Percentiles rank a stretch among this genome's conserved stretches.
These are phyloP conservation scores for Saccharum spontaneum DNA, from an alignment of 176 grass and related monocot genomes.

Conservation along the genomic window DNA sequence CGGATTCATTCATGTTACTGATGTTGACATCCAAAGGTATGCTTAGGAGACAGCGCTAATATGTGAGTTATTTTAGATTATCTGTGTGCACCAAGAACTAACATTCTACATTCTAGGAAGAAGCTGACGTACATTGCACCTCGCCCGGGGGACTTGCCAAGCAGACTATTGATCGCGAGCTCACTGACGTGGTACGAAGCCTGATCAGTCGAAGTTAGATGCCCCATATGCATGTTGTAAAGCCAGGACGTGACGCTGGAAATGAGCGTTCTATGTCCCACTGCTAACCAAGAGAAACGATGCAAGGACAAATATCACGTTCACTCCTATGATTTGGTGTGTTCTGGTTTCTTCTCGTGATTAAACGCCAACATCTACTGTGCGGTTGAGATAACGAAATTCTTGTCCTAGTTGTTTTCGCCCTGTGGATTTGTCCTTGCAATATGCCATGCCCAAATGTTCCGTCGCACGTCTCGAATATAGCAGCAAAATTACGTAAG, in stretches of 20 bases:
- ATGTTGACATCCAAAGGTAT: conserved; percentile 92
- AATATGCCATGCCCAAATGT: background rate
- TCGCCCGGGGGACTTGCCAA: conserved; percentile 80
- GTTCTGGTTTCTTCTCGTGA: background rate
- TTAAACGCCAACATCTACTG: background rate
- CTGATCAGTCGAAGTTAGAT: conserved; percentile 31
- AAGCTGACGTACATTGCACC: conserved; percentile 87
- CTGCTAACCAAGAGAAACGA: background rate
- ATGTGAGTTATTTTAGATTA: background rate
- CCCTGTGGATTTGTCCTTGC: background rate
- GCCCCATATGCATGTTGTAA: conserved; percentile 22
- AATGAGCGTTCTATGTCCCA: background rate
- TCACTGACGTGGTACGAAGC: conserved; percentile 85
- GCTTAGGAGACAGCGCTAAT: background rate
- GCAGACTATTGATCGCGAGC: conserved; percentile 79
- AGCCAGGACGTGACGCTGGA: background rate
- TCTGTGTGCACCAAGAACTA: background rate
- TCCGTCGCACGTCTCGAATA: background rate
- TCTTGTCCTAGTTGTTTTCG: background rate
- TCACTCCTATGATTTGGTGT: background rate
- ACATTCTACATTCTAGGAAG: conserved; percentile 56
- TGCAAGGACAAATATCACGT: background rate
- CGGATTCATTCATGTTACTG: conserved; percentile 89
- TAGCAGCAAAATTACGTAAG: background rate
- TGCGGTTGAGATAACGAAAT: background rate